Evolutionary conservation across 1,284 basidiomycete genomes (phyloP), one percentile per base, ranked within the genome.

Genomic region (Exobasidium rhododendri): DNA sequence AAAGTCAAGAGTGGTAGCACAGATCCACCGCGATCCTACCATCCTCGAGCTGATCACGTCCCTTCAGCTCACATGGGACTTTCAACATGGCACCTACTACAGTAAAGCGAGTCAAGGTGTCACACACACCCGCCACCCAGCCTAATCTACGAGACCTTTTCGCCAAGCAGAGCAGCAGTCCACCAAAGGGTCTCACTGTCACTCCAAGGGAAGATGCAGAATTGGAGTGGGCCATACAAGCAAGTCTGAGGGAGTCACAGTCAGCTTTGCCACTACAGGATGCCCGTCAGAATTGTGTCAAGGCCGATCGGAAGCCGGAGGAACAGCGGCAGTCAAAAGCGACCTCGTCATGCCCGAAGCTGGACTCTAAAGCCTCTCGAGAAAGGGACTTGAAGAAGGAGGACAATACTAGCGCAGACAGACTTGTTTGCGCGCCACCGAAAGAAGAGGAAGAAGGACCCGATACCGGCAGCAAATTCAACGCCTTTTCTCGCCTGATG

Each of bases 401-500:
- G n/a, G n/a, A n/a, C n/a, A n/a, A n/a, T n/a, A n/a, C n/a, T n/a
- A 6, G n/a, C 5, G 28, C 20, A 17, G 28, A 13, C 47, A 50
- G 22, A 7, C 7, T 7, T 47, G 17, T 7, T 26, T 50, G 13
- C 47, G 14, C 20, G 14, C 20, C n/a, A 20, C 2, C 26, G 14
- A 26, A 28, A 26, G n/a, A 45, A 45, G 3, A 45, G 3, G 4
- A 6, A 20, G 52, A 4, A 55, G 29, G 14, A 3, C 4, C 52
- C 3, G 3, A 26, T 11, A 4, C 2, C 4, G 14, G 13, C 22
- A 32, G 4, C 30, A 4, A 20, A 4, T 44, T 31, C 14, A 58
- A 58, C 14, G 72, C 71, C 13, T 74, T 74, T 55, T 63, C 67
- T 2, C 64, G 65, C n/a, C 64, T 74, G 17, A 74, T 74, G 72